Conservation (phyloP, 1,139 yeast species). For the Blastobotrys arbuscula region DNA sequence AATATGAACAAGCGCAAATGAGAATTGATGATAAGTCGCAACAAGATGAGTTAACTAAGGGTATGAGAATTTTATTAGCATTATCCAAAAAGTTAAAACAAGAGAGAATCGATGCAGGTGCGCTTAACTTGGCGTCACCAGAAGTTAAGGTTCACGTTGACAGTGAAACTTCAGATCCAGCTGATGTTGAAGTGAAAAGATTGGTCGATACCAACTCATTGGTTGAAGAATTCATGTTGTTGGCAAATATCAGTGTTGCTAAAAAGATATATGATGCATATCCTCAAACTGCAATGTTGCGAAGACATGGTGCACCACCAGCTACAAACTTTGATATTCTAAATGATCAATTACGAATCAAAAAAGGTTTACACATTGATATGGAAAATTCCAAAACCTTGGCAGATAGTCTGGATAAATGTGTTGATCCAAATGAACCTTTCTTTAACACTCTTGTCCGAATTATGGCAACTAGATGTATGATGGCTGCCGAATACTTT, state of each 20-base stretch:
- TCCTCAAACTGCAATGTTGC: constrained; percentile 97
- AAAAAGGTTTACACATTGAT: constrained; percentile 67
- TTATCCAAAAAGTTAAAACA: constrained; percentile 82
- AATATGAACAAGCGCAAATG: constrained; percentile 88
- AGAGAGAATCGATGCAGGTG: constrained; percentile 89
- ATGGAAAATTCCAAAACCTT: constrained; percentile 83
- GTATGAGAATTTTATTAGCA: constrained; percentile 75
- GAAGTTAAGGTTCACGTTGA: constrained; percentile 98
- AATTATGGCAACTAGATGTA: constrained; percentile 97
- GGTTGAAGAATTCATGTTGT: constrained; percentile 97
- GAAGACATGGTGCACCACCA: constrained; percentile 94
- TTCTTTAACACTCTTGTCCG: constrained; percentile 91
- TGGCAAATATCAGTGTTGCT: constrained; percentile 95
- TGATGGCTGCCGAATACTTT: constrained; percentile 99
- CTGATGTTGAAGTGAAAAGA: constrained; percentile 88
- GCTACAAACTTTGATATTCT: constrained; percentile 83
- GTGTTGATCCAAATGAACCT: constrained; percentile 75
- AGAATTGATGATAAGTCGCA: constrained; percentile 78
- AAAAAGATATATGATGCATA: constrained; percentile 84
- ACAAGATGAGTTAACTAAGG: constrained; percentile 77
- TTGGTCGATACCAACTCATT: constrained; percentile 86
- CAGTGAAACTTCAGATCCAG: constrained; percentile 94
- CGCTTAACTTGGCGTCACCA: constrained; percentile 93
- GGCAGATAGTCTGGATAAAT: constrained; percentile 89
- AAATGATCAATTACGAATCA: constrained; percentile 82